phyloP scores from a whole-genome alignment of 805 yeast species.

The Candida multigemmis region DNA sequence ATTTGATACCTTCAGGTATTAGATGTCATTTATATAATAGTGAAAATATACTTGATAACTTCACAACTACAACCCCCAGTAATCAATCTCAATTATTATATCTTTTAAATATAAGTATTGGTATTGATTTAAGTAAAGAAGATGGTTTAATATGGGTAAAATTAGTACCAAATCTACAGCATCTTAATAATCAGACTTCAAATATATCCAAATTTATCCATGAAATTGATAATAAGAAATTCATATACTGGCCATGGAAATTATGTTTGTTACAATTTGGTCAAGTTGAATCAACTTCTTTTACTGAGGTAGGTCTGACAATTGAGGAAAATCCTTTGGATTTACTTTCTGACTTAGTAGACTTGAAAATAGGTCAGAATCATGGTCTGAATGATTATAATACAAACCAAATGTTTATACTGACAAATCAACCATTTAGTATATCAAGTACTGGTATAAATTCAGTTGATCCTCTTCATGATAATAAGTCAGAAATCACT shows the following conservation, averaged over 20 bases:
- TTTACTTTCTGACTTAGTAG: constrained; percentile 26
- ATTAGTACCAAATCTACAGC: constrained; percentile 58
- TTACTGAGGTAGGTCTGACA: neutral
- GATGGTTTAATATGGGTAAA: constrained; percentile 47
- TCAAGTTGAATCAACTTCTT: constrained; percentile 12
- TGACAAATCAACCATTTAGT: too few relatives aligned
- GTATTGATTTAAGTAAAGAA: constrained; percentile 12
- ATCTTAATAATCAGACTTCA: constrained; percentile 62
- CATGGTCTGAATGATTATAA: too few relatives aligned
- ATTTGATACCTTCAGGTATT: constrained; percentile 32
- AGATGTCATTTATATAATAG: constrained; percentile 32
- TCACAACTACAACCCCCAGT: constrained; percentile 13
- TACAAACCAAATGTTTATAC: too few relatives aligned
- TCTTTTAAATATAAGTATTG: constrained; percentile 26
- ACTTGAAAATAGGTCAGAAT: too few relatives aligned
- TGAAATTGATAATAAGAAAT: constrained; percentile 43
- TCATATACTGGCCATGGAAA: constrained; percentile 65
- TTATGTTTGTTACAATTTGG: constrained; percentile 54
- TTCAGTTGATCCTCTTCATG: too few relatives aligned
- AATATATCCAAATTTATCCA: constrained; percentile 48
- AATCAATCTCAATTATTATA: constrained; percentile 14
- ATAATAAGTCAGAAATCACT: too few relatives aligned
- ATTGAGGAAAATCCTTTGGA: constrained; percentile 16
- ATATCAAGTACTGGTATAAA: too few relatives aligned
- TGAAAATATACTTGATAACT: constrained; percentile 10